phyloP scores from a whole-genome alignment of 1,139 yeast species.

The Saccharomyces hybrid region DNA sequence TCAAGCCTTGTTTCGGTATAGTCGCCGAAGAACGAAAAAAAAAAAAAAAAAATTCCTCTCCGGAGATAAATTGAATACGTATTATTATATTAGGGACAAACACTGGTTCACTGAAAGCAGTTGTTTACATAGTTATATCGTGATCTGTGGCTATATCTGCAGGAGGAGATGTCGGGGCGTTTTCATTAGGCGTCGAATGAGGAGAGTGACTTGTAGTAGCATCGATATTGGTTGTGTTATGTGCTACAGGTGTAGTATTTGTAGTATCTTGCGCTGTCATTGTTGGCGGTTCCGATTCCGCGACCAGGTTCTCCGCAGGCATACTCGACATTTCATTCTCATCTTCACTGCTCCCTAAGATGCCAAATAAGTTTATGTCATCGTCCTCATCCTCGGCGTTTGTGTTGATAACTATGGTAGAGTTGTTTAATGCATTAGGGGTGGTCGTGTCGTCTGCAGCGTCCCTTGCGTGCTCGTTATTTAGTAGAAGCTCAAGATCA shows the following conservation, averaged over 20 bases:
- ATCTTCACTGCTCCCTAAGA: constrained; percentile 21
- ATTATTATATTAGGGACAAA: not conserved
- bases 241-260: not conserved
- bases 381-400: constrained; percentile 16
- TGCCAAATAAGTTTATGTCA: constrained; percentile 22
- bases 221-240: not conserved
- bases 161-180: not conserved
- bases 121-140: not conserved
- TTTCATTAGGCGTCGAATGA: not conserved
- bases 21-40: not conserved
- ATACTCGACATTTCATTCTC: constrained; percentile 9
- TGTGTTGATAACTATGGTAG: constrained; percentile 13
- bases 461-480: not conserved
- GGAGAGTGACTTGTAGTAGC: not conserved
- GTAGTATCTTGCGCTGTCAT: not conserved
- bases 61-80: not conserved
- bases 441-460: not conserved
- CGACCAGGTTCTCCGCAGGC: not conserved
- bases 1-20: not conserved
- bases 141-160: not conserved
- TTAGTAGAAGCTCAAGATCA: constrained; percentile 5
- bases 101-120: not conserved
- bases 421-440: constrained; percentile 5
- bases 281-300: constrained; percentile 1
- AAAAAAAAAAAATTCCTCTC: not conserved